Evolutionary conservation across 306 rosid species (phyloP), one percentile per base, ranked within the genome.

Genomic region (Corylus avellana): DNA sequence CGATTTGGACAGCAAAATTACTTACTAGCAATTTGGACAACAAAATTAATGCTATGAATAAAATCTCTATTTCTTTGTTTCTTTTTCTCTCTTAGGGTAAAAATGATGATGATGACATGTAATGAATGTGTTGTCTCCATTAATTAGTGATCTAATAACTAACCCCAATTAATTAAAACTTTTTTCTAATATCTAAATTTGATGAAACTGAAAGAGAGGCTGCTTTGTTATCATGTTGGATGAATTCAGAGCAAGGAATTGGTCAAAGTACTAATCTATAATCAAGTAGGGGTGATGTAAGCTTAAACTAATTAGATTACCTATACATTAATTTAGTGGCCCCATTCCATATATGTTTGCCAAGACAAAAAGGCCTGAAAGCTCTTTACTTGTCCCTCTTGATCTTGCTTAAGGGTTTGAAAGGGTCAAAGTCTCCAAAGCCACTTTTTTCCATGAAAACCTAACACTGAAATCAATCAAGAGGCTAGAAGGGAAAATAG

Each of bases 371-470:
- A 80, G 53, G 72, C 54, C 16, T 2, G 72, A 67, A 54, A 29
- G 54, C 61, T 54, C 72, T 84, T 76, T 57, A 17, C 68, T 16
- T 76, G 76, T 75, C 84, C 53, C 54, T 18, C 54, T 18, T 48
- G 39, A n/a, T 29, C 53, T 32, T 70, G 46, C 71, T 32, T 51
- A 32, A 75, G 16, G 66, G 77, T 59, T 32, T 32, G 55, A 47
- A 77, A 1, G 67, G 32, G 80, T 80, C 82, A 72, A 48, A 63
- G 62, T 80, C 84, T 79, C 61, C 48, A 73, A 58, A 73, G 78
- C 62, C 22, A 35, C 35, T 18, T 39, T 39, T 73, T 77, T 81
- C 79, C 47, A 75, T 69, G 25, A 13, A 77, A 80, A 80, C 75
- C 81, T 70, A 83, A 64, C 79, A 46, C 29, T 5, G 75, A 74